These are phyloP conservation scores for Hypoxylon sp. DNA, from an alignment of 2,329 filamentous ascomycete species.

Conservation along the genomic window DNA sequence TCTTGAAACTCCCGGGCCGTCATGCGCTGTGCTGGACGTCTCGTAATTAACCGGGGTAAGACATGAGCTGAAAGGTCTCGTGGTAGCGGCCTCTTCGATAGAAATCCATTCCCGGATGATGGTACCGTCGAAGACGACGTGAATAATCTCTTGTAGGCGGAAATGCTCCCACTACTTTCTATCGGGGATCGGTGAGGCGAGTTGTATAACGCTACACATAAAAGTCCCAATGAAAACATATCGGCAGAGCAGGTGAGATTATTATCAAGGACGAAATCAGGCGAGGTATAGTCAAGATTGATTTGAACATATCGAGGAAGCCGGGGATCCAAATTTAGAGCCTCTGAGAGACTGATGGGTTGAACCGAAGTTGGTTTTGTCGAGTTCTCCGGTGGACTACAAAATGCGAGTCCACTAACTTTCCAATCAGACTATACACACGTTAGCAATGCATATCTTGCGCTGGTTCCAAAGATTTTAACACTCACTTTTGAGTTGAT, in stretches of 20 bases:
- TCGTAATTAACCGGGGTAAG: slow-evolving; percentile 87
- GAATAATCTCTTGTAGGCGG: slow-evolving; percentile 88
- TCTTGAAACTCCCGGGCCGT: slow-evolving; percentile 93
- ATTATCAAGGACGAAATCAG: slow-evolving; percentile 93
- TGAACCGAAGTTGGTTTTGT: slow-evolving; percentile 81
- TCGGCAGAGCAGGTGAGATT: slow-evolving; percentile 88
- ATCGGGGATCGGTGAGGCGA: slow-evolving; percentile 92
- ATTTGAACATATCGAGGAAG: slow-evolving; percentile 88
- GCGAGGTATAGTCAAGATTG: slow-evolving; percentile 92
- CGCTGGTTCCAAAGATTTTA: neutral
- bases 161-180: slow-evolving; percentile 83
- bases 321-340: slow-evolving; percentile 86
- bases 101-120: slow-evolving; percentile 84
- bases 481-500: slow-evolving; percentile 87
- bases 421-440: slow-evolving; percentile 90
- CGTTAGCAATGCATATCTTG: slow-evolving; percentile 50
- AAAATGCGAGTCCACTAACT: slow-evolving; percentile 93
- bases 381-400: slow-evolving; percentile 82
- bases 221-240: slow-evolving; percentile 91
- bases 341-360: slow-evolving; percentile 86
- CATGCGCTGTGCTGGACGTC: slow-evolving; percentile 88
- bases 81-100: slow-evolving; percentile 84
- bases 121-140: slow-evolving; percentile 84
- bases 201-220: slow-evolving; percentile 93
- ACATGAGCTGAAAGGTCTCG: slow-evolving; percentile 82